phyloP scores from a whole-genome alignment of 768 basidiomycete genomes.

The Cyclocybe cylindracea region DNA sequence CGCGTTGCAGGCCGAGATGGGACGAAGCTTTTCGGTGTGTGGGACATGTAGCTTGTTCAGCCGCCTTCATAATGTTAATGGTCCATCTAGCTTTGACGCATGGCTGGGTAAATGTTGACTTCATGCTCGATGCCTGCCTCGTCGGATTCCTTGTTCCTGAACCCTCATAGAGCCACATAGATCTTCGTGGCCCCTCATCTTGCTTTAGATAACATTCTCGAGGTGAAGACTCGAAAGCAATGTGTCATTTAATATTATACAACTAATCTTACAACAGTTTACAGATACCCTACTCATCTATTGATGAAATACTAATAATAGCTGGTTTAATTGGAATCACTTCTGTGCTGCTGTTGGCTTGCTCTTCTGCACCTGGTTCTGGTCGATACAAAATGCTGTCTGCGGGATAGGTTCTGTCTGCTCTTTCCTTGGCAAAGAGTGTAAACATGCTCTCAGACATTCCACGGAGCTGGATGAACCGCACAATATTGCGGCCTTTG shows the following conservation, averaged over 20 bases:
- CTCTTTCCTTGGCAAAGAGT: slow-evolving; percentile 36
- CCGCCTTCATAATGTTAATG: neutral
- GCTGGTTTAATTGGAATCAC: neutral
- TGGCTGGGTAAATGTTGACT: slow-evolving; percentile 96
- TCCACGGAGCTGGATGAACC: slow-evolving; percentile 49
- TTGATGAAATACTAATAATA: neutral
- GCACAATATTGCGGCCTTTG: slow-evolving; percentile 47
- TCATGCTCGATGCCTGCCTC: slow-evolving; percentile 91
- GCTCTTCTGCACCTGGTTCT: neutral
- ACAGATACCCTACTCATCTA: neutral
- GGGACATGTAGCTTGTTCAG: neutral
- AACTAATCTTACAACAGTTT: neutral
- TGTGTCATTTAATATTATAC: neutral
- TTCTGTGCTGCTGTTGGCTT: neutral
- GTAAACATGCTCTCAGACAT: slow-evolving; percentile 45
- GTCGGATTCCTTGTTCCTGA: slow-evolving; percentile 89
- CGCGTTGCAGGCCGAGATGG: slow-evolving; percentile 94
- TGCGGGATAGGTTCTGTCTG: neutral
- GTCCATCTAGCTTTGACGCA: slow-evolving; percentile 73
- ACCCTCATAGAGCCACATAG: slow-evolving; percentile 25
- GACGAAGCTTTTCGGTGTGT: slow-evolving; percentile 89
- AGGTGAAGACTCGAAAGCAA: no score
- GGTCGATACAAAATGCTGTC: neutral
- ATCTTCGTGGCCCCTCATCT: neutral
- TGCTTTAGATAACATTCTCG: no score